Percentiles rank a stretch among this genome's conserved stretches.
phyloP scores from a whole-genome alignment of 1,284 basidiomycete genomes.

The Leccinum solheimii region DNA sequence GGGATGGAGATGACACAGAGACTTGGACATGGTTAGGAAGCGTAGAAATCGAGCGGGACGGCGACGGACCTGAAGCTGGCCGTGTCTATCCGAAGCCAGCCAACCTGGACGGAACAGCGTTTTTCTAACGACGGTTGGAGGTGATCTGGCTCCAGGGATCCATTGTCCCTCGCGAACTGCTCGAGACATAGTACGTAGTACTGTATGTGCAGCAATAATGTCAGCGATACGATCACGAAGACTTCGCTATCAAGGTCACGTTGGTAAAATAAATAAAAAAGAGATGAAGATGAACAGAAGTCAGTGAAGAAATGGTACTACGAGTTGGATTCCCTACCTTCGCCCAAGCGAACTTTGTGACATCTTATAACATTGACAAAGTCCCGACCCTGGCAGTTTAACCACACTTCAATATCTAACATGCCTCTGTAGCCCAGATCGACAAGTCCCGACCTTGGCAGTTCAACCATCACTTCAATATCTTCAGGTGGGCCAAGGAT shows the following conservation, averaged over 20 bases:
- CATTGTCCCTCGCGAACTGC: constrained; percentile 82
- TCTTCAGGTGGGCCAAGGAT: constrained; percentile 48
- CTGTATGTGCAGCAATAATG: constrained; percentile 70
- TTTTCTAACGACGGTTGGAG: constrained; percentile 46
- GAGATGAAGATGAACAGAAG: no score
- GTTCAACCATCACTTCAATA: constrained; percentile 45
- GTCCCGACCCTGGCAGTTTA: no score
- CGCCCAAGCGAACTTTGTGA: no score
- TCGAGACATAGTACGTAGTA: constrained; percentile 52
- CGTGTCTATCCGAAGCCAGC: constrained; percentile 80
- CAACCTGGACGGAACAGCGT: constrained; percentile 54
- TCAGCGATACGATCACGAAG: constrained; percentile 78
- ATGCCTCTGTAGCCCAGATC: constrained; percentile 69
- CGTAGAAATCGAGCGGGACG: constrained; percentile 22
- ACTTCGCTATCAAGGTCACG: constrained; percentile 56
- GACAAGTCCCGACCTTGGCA: constrained; percentile 65
- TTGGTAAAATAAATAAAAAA: no score
- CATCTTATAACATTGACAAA: no score
- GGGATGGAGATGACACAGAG: constrained; percentile 85
- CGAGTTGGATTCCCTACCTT: no score
- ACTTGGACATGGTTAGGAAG: constrained; percentile 42
- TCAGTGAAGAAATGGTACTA: no score
- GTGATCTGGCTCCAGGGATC: constrained; percentile 65
- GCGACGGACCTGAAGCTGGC: constrained; percentile 76
- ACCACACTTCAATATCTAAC: no score